Evolutionary conservation across 2,329 filamentous ascomycete species (phyloP).

Genomic region (Hymenoscyphus scutula): DNA sequence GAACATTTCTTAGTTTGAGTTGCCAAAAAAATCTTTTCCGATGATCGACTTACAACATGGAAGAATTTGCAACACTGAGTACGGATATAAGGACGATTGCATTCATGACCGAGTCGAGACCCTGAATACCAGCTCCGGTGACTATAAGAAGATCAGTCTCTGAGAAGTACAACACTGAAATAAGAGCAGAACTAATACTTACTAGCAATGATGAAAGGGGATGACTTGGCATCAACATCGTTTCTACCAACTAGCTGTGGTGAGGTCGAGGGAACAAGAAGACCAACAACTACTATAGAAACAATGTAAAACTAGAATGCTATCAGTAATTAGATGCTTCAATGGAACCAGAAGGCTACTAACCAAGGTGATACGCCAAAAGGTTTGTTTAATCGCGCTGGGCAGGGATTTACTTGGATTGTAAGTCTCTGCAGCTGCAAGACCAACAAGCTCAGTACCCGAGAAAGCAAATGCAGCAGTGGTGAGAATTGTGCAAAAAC

Average conservation of each 20-base stretch:
- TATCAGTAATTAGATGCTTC: not conserved
- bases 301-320: slow-evolving; percentile 73
- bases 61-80: slow-evolving; percentile 86
- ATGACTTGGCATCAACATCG: slow-evolving; percentile 68
- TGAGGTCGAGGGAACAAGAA: slow-evolving; percentile 76
- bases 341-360: slow-evolving; percentile 26
- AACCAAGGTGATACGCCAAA: slow-evolving; percentile 84
- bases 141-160: slow-evolving; percentile 40
- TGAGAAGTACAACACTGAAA: not conserved
- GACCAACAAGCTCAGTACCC: slow-evolving; percentile 74
- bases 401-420: slow-evolving; percentile 80
- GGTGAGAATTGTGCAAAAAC: slow-evolving; percentile 73
- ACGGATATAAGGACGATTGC: slow-evolving; percentile 88
- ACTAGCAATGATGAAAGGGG: slow-evolving; percentile 88
- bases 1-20: not conserved
- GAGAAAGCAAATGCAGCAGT: slow-evolving; percentile 75
- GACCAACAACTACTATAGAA: slow-evolving; percentile 74
- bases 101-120: slow-evolving; percentile 88
- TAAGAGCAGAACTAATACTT: not conserved
- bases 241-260: slow-evolving; percentile 56
- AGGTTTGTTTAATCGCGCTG: slow-evolving; percentile 90
- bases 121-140: slow-evolving; percentile 74
- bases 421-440: slow-evolving; percentile 75
- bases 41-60: slow-evolving; percentile 59
- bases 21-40: not conserved